phyloP scores from a whole-genome alignment of 495 filamentous ascomycete species.

The Penicillium bialowiezense region DNA sequence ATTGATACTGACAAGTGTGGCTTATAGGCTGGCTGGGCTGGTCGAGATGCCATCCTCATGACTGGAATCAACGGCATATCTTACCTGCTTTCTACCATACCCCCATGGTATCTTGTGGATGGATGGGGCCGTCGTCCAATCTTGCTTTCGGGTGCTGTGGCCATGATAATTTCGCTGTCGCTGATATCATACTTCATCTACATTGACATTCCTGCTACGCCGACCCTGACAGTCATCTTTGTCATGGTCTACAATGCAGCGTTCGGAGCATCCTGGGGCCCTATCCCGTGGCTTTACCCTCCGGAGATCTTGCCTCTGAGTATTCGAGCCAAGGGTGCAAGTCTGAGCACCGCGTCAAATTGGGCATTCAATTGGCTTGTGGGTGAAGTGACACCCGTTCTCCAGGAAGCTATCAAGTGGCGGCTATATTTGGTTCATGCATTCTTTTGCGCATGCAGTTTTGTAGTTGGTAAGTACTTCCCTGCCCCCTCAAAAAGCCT shows the following conservation, averaged over 20 bases:
- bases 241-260: conserved; percentile 99
- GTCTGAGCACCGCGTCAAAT: conserved; percentile 92
- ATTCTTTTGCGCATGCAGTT: conserved; percentile 95
- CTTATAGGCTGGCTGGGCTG: conserved; percentile 72
- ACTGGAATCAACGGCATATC: conserved; percentile 94
- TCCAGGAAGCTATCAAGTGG: conserved; percentile 90
- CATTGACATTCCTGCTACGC: conserved; percentile 74
- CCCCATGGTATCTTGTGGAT: conserved; percentile 97
- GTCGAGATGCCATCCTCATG: conserved; percentile 91
- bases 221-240: conserved; percentile 81
- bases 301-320: conserved; percentile 96
- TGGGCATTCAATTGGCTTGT: conserved; percentile 99
- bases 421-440: conserved; percentile 91
- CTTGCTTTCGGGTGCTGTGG: conserved; percentile 83
- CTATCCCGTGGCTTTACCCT: conserved; percentile 96
- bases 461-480: conserved; percentile 81
- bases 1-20: not conserved
- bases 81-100: conserved; percentile 86
- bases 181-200: conserved; percentile 94
- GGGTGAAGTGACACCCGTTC: conserved; percentile 86
- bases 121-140: conserved; percentile 87
- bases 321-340: conserved; percentile 96
- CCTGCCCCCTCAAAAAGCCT: too few relatives aligned
- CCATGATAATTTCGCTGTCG: conserved; percentile 89
- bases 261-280: conserved; percentile 98